Evolutionary conservation across 73 alveolate genomes (phyloP).

Genomic region (Paramecium primaurelia): DNA sequence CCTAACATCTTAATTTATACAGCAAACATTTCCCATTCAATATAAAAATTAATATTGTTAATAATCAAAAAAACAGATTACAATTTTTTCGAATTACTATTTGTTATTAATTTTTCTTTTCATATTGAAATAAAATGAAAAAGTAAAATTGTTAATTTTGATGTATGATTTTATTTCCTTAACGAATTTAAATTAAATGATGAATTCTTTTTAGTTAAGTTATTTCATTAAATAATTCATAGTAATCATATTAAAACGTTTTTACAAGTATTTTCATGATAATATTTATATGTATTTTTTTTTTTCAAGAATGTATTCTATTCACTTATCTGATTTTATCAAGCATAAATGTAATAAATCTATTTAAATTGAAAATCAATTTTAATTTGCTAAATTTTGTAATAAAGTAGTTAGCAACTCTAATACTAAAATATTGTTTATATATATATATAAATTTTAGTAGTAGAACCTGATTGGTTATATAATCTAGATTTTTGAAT

Average conservation of each 20-base stretch:
- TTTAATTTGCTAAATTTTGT: neutral
- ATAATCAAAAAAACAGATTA: neutral
- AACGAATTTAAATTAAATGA: constrained; percentile 58
- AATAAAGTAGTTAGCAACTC: neutral
- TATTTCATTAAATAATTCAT: neutral
- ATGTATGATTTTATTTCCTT: constrained; percentile 63
- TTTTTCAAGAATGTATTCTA: neutral
- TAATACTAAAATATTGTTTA: neutral
- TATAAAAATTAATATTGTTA: neutral
- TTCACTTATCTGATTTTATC: neutral
- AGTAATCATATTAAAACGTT: neutral
- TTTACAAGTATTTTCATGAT: neutral
- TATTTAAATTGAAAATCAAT: neutral
- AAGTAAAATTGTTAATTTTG: constrained; percentile 56
- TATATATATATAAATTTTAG: too few species aligned
- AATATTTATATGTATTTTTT: neutral
- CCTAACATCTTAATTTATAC: neutral
- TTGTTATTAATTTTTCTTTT: neutral
- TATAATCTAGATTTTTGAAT: neutral
- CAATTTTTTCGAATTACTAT: constrained; percentile 48
- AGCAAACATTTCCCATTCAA: neutral
- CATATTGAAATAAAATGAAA: neutral
- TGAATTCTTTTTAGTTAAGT: constrained; percentile 3
- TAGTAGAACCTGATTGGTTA: too few species aligned
- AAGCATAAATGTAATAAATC: neutral